Evolutionary conservation across 1,284 basidiomycete species (phyloP).

Genomic region (Apiotrichum gamsii): DNA sequence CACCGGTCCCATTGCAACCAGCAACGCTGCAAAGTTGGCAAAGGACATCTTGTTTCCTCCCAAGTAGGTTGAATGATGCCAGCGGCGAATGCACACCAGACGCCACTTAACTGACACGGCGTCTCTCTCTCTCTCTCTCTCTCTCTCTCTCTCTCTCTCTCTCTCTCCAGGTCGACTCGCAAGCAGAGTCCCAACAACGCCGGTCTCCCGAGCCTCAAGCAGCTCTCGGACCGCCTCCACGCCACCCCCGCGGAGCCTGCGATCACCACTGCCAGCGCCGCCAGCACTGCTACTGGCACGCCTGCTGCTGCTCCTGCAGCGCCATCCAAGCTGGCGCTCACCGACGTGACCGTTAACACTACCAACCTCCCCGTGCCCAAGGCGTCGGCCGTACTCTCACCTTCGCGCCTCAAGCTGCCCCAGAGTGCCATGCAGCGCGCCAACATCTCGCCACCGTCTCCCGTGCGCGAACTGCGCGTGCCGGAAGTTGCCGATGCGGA

Average conservation of each 20-base stretch:
- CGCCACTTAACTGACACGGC: too few species aligned
- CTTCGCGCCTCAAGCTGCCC: conserved; percentile 57
- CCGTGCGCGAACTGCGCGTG: too few species aligned
- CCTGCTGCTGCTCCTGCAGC: conserved; percentile 3
- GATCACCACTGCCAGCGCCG: conserved; percentile 4
- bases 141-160: too few species aligned
- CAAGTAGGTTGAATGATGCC: too few species aligned
- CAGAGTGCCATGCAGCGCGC: conserved; percentile 56
- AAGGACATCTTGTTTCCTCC: too few species aligned
- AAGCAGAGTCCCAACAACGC: conserved; percentile 7
- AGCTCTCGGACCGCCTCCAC: conserved; percentile 28
- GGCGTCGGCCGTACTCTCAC: conserved; percentile 19
- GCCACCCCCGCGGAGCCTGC: conserved; percentile 4
- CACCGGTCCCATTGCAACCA: too few species aligned
- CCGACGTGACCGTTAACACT: conserved; percentile 38
- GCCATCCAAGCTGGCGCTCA: conserved; percentile 47
- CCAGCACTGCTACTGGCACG: background rate
- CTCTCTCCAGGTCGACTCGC: too few species aligned
- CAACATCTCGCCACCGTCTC: conserved; percentile 5
- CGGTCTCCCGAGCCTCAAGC: conserved; percentile 36
- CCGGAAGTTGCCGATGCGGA: too few species aligned
- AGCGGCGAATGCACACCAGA: too few species aligned
- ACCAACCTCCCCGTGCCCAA: conserved; percentile 43
- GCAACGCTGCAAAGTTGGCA: too few species aligned
- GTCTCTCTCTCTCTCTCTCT: too few species aligned